Evolutionary conservation across 495 filamentous ascomycete genomes (phyloP).

Genomic region (Massariosphaeria phaeospora): DNA sequence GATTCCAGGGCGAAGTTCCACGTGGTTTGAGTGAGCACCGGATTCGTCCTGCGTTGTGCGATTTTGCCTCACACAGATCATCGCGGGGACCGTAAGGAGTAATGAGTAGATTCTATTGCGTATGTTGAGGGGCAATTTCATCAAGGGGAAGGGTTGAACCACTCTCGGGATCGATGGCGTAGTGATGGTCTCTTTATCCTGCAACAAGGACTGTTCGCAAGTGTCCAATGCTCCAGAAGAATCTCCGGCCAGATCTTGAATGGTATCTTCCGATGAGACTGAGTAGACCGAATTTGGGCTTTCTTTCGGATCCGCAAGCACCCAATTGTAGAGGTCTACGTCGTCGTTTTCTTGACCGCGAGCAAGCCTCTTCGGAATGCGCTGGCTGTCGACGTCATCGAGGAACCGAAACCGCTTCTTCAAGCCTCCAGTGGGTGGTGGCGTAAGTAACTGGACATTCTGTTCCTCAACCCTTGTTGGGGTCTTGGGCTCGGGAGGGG

Average conservation of each 20-base stretch:
- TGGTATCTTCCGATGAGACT: too few relatives aligned
- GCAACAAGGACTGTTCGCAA: neutral
- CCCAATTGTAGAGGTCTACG: too few relatives aligned
- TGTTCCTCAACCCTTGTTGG: too few relatives aligned
- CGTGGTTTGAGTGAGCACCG: neutral
- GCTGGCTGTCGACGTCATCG: neutral
- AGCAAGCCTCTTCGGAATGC: neutral
- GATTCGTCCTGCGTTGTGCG: neutral
- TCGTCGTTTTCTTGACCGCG: too few relatives aligned
- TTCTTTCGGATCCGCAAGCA: too few relatives aligned
- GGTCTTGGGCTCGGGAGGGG: too few relatives aligned
- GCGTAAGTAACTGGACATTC: too few relatives aligned
- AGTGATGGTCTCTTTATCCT: neutral
- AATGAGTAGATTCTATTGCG: constrained; percentile 8
- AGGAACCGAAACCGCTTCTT: neutral
- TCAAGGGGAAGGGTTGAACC: neutral
- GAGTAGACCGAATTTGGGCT: too few relatives aligned
- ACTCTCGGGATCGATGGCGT: neutral
- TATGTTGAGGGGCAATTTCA: constrained; percentile 10
- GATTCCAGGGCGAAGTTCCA: constrained; percentile 10
- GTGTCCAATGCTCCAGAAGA: too few relatives aligned
- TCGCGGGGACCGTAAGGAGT: constrained; percentile 8
- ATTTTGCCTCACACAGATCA: constrained; percentile 16
- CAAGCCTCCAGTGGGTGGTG: neutral
- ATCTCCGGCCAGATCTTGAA: too few relatives aligned